Conservation (phyloP, 1,284 basidiomycete genomes). For the Sanghuangporus baumii region DNA sequence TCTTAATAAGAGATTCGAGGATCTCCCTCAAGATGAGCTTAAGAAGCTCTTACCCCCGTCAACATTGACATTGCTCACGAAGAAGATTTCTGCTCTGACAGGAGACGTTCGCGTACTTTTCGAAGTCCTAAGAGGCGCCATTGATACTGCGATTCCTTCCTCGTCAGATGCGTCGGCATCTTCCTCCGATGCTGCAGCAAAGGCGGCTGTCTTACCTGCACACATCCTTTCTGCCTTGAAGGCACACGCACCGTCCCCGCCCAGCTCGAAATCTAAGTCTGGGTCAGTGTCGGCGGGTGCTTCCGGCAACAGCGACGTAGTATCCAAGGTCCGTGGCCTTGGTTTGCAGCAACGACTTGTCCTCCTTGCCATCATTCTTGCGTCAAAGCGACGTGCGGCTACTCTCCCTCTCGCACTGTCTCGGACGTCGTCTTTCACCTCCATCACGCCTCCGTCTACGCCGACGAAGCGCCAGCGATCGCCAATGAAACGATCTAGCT, state of each 20-base stretch:
- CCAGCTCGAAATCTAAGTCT: slow-evolving; percentile 24
- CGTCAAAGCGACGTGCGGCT: slow-evolving; percentile 52
- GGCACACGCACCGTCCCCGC: slow-evolving; percentile 51
- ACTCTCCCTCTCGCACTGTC: slow-evolving; percentile 41
- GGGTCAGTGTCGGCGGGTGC: slow-evolving; percentile 22
- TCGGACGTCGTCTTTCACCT: slow-evolving; percentile 27
- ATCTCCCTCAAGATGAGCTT: slow-evolving; percentile 34
- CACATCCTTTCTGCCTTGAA: slow-evolving; percentile 67
- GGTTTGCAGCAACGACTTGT: slow-evolving; percentile 69
- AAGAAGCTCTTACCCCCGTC: slow-evolving; percentile 57
- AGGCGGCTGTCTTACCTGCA: slow-evolving; percentile 49
- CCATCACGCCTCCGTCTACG: slow-evolving; percentile 30
- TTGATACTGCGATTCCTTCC: slow-evolving; percentile 52
- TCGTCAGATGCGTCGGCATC: slow-evolving; percentile 17
- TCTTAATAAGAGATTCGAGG: slow-evolving; percentile 51
- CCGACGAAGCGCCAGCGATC: slow-evolving; percentile 25
- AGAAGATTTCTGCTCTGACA: slow-evolving; percentile 71
- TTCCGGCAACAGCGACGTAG: slow-evolving; percentile 52
- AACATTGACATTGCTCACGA: slow-evolving; percentile 60
- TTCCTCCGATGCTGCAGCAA: slow-evolving; percentile 16
- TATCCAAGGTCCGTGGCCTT: slow-evolving; percentile 57
- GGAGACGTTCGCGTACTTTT: slow-evolving; percentile 74
- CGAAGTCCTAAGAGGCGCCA: slow-evolving; percentile 71
- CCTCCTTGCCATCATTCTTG: slow-evolving; percentile 57
- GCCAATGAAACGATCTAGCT: slow-evolving; percentile 45